Percentiles rank a stretch among this genome's conserved stretches.
These are phyloP conservation scores for Ceratocystis huliohia DNA, from an alignment of 2,329 filamentous ascomycete species.

Conservation along the genomic window DNA sequence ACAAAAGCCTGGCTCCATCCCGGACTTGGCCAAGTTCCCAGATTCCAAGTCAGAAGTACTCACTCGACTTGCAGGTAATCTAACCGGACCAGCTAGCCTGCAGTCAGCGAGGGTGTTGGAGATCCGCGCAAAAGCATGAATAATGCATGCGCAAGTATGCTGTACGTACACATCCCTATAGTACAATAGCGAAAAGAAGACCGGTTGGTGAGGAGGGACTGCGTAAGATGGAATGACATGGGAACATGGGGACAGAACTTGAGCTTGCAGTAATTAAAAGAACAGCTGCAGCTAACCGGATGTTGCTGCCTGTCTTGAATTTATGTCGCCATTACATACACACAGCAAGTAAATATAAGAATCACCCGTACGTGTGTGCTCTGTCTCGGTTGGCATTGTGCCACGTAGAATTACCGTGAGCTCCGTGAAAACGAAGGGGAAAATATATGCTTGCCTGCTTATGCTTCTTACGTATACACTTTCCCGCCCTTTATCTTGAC, in stretches of 20 bases:
- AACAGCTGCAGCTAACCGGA: conserved; percentile 1
- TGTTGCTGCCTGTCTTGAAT: conserved; percentile 5
- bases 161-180: background rate
- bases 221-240: background rate
- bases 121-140: background rate
- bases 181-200: background rate
- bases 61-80: background rate
- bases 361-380: background rate
- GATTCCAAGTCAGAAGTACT: background rate
- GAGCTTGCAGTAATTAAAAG: background rate
- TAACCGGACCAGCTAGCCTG: background rate
- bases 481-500: conserved; percentile 8
- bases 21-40: background rate
- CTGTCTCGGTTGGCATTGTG: conserved; percentile 6
- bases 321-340: conserved; percentile 9
- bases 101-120: background rate
- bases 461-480: conserved; percentile 2
- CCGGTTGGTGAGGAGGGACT: background rate
- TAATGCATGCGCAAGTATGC: background rate
- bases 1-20: background rate
- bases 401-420: conserved; percentile 6
- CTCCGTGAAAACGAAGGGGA: background rate
- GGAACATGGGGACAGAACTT: background rate
- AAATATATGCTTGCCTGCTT: background rate
- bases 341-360: background rate